These are phyloP conservation scores for Ophiostoma pallidulum DNA, from an alignment of 2,329 filamentous ascomycete genomes.

Conservation along the genomic window DNA sequence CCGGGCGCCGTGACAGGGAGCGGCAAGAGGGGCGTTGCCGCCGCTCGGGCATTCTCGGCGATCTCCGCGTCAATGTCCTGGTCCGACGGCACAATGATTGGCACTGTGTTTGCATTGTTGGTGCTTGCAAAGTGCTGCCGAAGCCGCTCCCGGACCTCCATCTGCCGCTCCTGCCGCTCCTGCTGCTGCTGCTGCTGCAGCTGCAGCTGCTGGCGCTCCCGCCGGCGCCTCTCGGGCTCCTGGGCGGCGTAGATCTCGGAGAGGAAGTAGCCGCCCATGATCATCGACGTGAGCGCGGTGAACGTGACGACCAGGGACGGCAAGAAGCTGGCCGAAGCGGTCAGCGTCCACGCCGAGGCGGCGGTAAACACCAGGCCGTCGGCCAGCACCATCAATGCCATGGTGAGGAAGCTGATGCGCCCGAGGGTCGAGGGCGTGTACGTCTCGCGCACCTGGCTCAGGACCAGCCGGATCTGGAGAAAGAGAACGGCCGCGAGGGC, in stretches of 20 bases:
- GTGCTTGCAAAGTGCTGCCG: conserved; percentile 21
- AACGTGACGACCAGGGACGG: conserved; percentile 47
- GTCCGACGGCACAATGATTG: conserved; percentile 54
- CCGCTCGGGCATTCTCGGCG: conserved; percentile 27
- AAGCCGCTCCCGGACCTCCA: conserved; percentile 1
- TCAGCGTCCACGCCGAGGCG: conserved; percentile 47
- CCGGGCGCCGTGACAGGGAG: conserved; percentile 23
- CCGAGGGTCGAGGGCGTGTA: conserved; percentile 59
- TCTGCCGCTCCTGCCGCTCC: neutral
- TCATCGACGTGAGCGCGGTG: conserved; percentile 45
- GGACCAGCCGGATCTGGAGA: conserved; percentile 52
- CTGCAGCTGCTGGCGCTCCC: conserved; percentile 27
- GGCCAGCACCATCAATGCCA: conserved; percentile 51
- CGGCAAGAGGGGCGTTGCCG: conserved; percentile 20
- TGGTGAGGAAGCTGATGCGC: conserved; percentile 55
- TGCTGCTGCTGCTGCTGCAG: conserved; percentile 21
- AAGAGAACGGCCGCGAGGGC: conserved; percentile 47
- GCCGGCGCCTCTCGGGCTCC: conserved; percentile 44
- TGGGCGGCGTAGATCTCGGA: conserved; percentile 53
- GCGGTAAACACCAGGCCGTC: conserved; percentile 51
- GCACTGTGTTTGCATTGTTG: conserved; percentile 17
- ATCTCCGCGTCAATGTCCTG: conserved; percentile 56
- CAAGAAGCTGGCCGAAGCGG: conserved; percentile 46
- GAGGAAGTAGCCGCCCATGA: conserved; percentile 48
- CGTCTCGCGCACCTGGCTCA: conserved; percentile 55